Percentiles rank a stretch among this genome's conserved stretches.
Conservation (phyloP, 2,329 filamentous ascomycete species). For the Fusarium pilosicola region DNA sequence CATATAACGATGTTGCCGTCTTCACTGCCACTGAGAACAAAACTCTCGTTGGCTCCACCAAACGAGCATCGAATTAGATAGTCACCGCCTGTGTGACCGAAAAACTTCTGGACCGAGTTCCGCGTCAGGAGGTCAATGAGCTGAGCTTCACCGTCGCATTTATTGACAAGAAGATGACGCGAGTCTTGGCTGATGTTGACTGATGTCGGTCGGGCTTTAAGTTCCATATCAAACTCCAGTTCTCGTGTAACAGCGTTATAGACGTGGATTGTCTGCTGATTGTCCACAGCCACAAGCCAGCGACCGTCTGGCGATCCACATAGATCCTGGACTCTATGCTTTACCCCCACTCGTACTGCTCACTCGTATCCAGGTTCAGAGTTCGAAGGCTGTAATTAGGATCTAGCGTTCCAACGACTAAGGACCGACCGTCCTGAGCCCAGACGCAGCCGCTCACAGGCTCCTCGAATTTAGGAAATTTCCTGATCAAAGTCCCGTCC, state of each 20-base stretch:
- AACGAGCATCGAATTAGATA: slow-evolving; percentile 86
- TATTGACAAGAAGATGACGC: slow-evolving; percentile 83
- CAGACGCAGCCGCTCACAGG: slow-evolving; percentile 92
- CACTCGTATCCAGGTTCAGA: slow-evolving; percentile 73
- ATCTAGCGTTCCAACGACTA: slow-evolving; percentile 83
- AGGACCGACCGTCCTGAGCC: slow-evolving; percentile 79
- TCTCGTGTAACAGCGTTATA: slow-evolving; percentile 82
- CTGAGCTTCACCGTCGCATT: slow-evolving; percentile 78
- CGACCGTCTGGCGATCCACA: slow-evolving; percentile 84
- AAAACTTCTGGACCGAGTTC: slow-evolving; percentile 77
- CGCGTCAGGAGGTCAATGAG: slow-evolving; percentile 81
- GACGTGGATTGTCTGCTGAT: slow-evolving; percentile 76
- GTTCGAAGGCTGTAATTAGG: slow-evolving; percentile 72
- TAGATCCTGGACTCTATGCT: slow-evolving; percentile 83
- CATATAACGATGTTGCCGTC: slow-evolving; percentile 83
- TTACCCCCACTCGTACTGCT: slow-evolving; percentile 73
- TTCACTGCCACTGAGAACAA: slow-evolving; percentile 92
- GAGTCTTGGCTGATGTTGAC: slow-evolving; percentile 85
- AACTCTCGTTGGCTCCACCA: slow-evolving; percentile 91
- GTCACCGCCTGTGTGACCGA: slow-evolving; percentile 77
- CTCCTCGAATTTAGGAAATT: slow-evolving; percentile 77
- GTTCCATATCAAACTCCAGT: slow-evolving; percentile 77
- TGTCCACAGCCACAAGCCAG: slow-evolving; percentile 81
- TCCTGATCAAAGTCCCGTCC: slow-evolving; percentile 71
- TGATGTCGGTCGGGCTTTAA: slow-evolving; percentile 76